These are phyloP conservation scores for Rhodosporidiobolus sp. DNA, from an alignment of 768 basidiomycete species.

Conservation along the genomic window DNA sequence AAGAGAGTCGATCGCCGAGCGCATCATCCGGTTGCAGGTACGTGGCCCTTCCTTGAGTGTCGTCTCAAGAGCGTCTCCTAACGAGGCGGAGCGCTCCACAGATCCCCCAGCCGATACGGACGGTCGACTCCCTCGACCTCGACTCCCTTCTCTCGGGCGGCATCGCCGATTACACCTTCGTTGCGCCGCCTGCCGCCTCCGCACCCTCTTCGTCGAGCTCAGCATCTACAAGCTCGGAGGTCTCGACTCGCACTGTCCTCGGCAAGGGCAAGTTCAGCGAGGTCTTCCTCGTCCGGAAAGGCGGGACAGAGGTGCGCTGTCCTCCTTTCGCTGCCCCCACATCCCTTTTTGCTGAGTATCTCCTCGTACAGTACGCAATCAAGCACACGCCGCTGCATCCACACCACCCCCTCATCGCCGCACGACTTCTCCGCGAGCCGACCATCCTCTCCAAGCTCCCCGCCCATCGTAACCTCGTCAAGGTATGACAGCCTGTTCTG, in stretches of 20 bases:
- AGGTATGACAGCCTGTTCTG: conserved; percentile 24
- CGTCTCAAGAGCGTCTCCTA: too few relatives aligned
- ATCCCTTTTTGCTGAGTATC: background rate
- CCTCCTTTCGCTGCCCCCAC: background rate
- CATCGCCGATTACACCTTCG: conserved; percentile 50
- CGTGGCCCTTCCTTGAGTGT: background rate
- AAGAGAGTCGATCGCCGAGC: background rate
- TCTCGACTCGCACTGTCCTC: conserved; percentile 20
- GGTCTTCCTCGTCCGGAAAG: conserved; percentile 50
- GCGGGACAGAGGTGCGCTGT: conserved; percentile 46
- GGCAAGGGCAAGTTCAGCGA: conserved; percentile 53
- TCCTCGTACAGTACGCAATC: conserved; percentile 49
- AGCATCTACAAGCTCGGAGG: too few relatives aligned
- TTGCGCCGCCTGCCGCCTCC: conserved; percentile 28
- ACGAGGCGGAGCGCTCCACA: background rate
- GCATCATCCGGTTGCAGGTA: conserved; percentile 30
- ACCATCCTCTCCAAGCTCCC: conserved; percentile 51
- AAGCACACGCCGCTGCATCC: conserved; percentile 53
- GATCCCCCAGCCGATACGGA: conserved; percentile 20
- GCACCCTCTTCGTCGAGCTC: background rate
- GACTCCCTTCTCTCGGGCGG: conserved; percentile 48
- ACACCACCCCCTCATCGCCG: conserved; percentile 54
- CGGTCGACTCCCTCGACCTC: conserved; percentile 42
- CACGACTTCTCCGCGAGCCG: conserved; percentile 52
- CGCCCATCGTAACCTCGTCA: conserved; percentile 52